Evolutionary conservation across 768 basidiomycete genomes (phyloP).

Genomic region (Multifurca ochricompacta): DNA sequence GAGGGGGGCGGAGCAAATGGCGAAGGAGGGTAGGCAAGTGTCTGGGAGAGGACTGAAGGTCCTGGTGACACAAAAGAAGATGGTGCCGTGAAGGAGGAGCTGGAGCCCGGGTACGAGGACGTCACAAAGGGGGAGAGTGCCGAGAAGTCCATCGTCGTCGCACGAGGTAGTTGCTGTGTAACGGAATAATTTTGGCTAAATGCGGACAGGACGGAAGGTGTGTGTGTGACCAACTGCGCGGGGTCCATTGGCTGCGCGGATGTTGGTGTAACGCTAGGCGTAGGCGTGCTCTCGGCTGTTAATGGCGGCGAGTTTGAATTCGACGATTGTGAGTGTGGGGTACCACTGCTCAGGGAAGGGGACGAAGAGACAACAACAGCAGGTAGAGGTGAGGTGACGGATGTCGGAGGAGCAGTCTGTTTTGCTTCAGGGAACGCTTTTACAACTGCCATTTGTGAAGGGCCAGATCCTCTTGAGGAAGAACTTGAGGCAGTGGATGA

Average conservation of each 20-base stretch:
- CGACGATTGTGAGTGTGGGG: background rate
- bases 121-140: slow-evolving; percentile 14
- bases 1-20: slow-evolving; percentile 10
- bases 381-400: background rate
- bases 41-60: slow-evolving; percentile 3
- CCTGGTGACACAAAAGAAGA: slow-evolving; percentile 11
- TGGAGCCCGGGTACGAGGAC: background rate
- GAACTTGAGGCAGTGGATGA: background rate
- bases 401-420: background rate
- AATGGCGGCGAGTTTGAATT: background rate
- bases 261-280: background rate
- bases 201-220: slow-evolving; percentile 12
- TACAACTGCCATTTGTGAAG: background rate
- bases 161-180: slow-evolving; percentile 2
- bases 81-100: slow-evolving; percentile 2
- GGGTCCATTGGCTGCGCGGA: background rate
- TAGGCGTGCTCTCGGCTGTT: background rate
- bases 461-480: background rate
- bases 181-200: slow-evolving; percentile 2
- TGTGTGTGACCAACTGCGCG: background rate
- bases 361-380: background rate
- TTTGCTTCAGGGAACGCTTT: background rate
- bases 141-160: slow-evolving; percentile 12
- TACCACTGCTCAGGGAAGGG: background rate
- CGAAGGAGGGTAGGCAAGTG: slow-evolving; percentile 11